A percentile compares a stretch with the other conserved stretches of the same genome.
Evolutionary conservation across 1,139 yeast species (phyloP).

Genomic region (Geotrichum citri-aurantii): DNA sequence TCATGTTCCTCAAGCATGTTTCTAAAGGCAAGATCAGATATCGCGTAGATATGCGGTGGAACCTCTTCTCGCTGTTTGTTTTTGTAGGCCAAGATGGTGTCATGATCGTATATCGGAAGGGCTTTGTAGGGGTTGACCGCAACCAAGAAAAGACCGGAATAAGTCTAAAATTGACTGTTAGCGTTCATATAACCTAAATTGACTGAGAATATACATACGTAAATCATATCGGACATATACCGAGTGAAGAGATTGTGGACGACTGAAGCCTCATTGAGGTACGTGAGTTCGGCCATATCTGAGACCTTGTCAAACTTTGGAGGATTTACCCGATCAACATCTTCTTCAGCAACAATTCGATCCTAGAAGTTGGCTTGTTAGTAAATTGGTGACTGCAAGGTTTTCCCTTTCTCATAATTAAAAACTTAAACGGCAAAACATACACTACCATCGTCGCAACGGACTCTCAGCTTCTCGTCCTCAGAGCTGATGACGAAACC

Average conservation of each 20-base stretch:
- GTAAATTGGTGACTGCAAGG: not conserved
- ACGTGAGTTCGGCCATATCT: constrained; percentile 95
- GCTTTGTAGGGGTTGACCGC: constrained; percentile 89
- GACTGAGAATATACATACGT: constrained; percentile 39
- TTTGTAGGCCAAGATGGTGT: constrained; percentile 51
- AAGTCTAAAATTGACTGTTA: constrained; percentile 37
- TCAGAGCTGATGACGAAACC: constrained; percentile 49
- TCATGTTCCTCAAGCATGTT: constrained; percentile 63
- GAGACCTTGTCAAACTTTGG: constrained; percentile 82
- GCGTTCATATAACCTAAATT: not conserved
- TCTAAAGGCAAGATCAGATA: constrained; percentile 81
- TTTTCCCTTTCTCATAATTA: not conserved
- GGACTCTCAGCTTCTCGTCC: constrained; percentile 47
- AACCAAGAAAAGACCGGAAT: constrained; percentile 83
- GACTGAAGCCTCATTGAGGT: constrained; percentile 91
- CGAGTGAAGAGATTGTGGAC: constrained; percentile 63
- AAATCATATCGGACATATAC: constrained; percentile 72
- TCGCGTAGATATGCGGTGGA: constrained; percentile 83
- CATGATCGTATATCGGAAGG: constrained; percentile 66
- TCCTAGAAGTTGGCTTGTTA: constrained; percentile 27
- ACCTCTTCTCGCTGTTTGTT: constrained; percentile 43
- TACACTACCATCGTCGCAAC: constrained; percentile 46
- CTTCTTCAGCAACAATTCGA: constrained; percentile 41
- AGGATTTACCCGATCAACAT: constrained; percentile 69
- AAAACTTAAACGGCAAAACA: constrained; percentile 23